Evolutionary conservation across 306 rosid species (phyloP).

Genomic region (Carpinus fangiana): DNA sequence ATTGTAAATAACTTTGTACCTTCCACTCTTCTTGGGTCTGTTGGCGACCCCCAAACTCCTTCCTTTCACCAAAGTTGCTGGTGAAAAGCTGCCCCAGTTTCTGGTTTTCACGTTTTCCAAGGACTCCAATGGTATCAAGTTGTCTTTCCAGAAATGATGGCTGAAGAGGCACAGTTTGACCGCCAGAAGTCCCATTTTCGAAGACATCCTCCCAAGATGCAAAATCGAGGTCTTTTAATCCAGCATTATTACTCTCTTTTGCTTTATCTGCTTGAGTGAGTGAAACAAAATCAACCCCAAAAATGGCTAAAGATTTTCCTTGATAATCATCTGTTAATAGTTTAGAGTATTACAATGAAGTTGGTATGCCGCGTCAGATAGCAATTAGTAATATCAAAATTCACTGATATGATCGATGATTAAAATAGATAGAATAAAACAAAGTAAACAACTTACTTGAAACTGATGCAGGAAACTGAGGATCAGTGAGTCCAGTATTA

Average conservation of each 20-base stretch:
- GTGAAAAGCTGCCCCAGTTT: slow-evolving; percentile 34
- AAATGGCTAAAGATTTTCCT: slow-evolving; percentile 42
- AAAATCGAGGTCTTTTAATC: slow-evolving; percentile 36
- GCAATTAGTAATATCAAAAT: slow-evolving; percentile 11
- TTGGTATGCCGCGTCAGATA: slow-evolving; percentile 19
- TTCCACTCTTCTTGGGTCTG: slow-evolving; percentile 55
- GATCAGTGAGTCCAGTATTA: slow-evolving; percentile 39
- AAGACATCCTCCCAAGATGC: slow-evolving; percentile 45
- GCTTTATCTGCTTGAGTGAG: slow-evolving; percentile 41
- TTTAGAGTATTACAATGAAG: slow-evolving; percentile 19
- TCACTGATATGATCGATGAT: neutral
- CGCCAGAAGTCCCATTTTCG: slow-evolving; percentile 36
- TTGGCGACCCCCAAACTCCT: slow-evolving; percentile 35
- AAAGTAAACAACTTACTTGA: slow-evolving; percentile 43
- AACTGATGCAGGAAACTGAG: slow-evolving; percentile 34
- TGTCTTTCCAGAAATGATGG: slow-evolving; percentile 44
- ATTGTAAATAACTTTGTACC: slow-evolving; percentile 42
- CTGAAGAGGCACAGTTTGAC: slow-evolving; percentile 46
- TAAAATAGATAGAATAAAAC: slow-evolving; percentile 1
- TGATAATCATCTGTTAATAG: slow-evolving; percentile 49
- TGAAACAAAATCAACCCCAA: slow-evolving; percentile 42
- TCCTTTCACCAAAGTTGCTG: slow-evolving; percentile 32
- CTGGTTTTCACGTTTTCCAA: slow-evolving; percentile 51
- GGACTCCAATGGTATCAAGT: slow-evolving; percentile 31
- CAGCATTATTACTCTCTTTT: slow-evolving; percentile 37